Base-by-base conservation (phyloP, 2,329 filamentous ascomycete species). In the Neonectria neomacrospora region DNA sequence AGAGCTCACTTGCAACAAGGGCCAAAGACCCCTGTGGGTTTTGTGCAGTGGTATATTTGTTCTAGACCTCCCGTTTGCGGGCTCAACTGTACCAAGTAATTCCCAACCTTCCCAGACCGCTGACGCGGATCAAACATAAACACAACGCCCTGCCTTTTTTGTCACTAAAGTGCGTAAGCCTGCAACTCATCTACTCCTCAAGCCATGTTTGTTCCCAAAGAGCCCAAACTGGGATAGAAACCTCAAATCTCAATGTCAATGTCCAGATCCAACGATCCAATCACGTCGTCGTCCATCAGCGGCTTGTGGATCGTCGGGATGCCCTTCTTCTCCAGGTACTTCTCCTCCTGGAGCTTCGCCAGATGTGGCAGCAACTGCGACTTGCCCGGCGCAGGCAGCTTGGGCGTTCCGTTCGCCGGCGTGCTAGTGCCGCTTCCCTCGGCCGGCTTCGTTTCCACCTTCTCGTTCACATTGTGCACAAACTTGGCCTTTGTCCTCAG, bases 261-360 rank as follows among this genome's bases (percentile, higher is more conserved):
- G 28, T 93, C 95, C 71, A 98, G 81, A 76, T 98, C 96, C 82
- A 98, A 82, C 26, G 89, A 86, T 1, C 91, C 94, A 77, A 98
- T 95, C 59, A 97, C 91, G 74, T 98, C 96, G 75, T 98, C 96
- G 66, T 97, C 94, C 83, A 91, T 91, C 61, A 94, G 86, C 30
- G 91, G 90, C 79, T 92, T 90, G 74, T 95, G 92, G 52, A 93
- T 91, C 12, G 89, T 89, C 3, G 88, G 85, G 64, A 90, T 78
- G 12, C 86, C 86, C 72, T 86, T 88, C 78, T 86, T 88, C 69
- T 88, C 84, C 61, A 79, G 79, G 65, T 81, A 81, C 71, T 82
- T 82, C 78, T 84, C 83, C 67, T 82, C 79, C 74, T 83, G 83
- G 67, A 85, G 78, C 78, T 83, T 88, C 57, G 81, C 82, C 55